Conservation (phyloP, 75 land plant genomes). For the Isoetes taiwanensis region DNA sequence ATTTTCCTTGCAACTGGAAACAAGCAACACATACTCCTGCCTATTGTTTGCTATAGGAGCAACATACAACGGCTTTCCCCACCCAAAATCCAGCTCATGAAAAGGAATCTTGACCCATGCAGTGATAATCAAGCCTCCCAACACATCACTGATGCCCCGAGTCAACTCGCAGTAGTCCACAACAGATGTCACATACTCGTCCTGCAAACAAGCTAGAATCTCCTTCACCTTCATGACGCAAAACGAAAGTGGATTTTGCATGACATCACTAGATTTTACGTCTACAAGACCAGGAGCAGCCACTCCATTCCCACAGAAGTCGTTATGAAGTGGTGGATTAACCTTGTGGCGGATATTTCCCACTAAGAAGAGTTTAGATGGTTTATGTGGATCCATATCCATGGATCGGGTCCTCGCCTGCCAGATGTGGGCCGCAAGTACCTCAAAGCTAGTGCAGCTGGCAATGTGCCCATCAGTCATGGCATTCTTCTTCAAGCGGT, state of each 20-base stretch:
- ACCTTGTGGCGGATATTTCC: background rate
- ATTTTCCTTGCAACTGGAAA: background rate
- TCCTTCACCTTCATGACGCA: background rate
- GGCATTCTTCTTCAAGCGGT: background rate
- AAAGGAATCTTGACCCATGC: background rate
- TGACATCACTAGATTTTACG: background rate
- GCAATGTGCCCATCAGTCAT: background rate
- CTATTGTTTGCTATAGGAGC: background rate
- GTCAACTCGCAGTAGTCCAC: background rate
- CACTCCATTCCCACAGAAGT: background rate
- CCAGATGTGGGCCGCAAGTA: background rate
- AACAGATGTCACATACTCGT: background rate
- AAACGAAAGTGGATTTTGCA: background rate
- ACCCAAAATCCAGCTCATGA: constrained; percentile 1
- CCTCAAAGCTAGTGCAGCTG: background rate
- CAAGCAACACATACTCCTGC: background rate
- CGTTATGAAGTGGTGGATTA: background rate
- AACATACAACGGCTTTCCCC: constrained; percentile 2
- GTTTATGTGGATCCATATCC: background rate
- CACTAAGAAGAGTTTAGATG: background rate
- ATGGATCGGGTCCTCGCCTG: background rate
- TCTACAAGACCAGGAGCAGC: background rate
- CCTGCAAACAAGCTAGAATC: background rate
- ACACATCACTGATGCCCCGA: background rate
- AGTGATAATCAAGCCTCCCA: constrained; percentile 1